Conservation (phyloP, 176 grass and related monocot genomes). For the Musa acuminata region DNA sequence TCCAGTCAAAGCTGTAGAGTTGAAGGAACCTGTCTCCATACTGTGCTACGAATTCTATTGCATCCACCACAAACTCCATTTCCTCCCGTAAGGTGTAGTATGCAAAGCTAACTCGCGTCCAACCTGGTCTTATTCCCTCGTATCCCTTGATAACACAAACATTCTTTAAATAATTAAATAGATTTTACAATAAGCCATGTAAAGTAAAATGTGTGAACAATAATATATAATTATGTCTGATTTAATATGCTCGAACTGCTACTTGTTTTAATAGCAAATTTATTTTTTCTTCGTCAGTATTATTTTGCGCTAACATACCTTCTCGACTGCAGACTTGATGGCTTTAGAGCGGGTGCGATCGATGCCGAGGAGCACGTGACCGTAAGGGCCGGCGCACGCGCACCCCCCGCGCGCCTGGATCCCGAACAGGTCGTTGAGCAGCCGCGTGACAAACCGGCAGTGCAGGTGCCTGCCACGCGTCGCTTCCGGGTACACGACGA, state of each 20-base stretch:
- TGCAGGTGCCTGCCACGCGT: constrained; percentile 30
- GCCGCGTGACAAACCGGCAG: constrained; percentile 42
- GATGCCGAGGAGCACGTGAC: constrained; percentile 45
- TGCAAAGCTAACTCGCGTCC: constrained; percentile 62
- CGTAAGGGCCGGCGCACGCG: constrained; percentile 59
- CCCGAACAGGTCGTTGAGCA: constrained; percentile 67
- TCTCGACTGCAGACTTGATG: constrained; percentile 44
- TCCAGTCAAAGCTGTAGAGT: constrained; percentile 63
- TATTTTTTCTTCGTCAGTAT: too few relatives aligned
- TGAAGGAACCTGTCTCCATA: constrained; percentile 49
- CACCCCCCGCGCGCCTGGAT: constrained; percentile 75
- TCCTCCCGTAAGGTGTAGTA: constrained; percentile 64
- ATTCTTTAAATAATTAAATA: too few relatives aligned
- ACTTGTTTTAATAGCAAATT: too few relatives aligned
- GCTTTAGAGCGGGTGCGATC: constrained; percentile 32
- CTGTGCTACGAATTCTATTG: constrained; percentile 45
- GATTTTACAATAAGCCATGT: too few relatives aligned
- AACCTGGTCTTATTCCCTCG: constrained; percentile 63
- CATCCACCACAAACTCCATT: constrained; percentile 44
- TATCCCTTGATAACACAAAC: constrained; percentile 34
- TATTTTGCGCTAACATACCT: constrained; percentile 14
- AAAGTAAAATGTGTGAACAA: too few relatives aligned
- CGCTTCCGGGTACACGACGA: constrained; percentile 41
- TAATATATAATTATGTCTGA: too few relatives aligned
- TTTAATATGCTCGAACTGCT: too few relatives aligned